A percentile compares a stretch with the other conserved stretches of the same genome.
These are phyloP conservation scores for Rhizopus arrhizus DNA, from an alignment of 371 early-diverging fungal genomes.

Conservation along the genomic window DNA sequence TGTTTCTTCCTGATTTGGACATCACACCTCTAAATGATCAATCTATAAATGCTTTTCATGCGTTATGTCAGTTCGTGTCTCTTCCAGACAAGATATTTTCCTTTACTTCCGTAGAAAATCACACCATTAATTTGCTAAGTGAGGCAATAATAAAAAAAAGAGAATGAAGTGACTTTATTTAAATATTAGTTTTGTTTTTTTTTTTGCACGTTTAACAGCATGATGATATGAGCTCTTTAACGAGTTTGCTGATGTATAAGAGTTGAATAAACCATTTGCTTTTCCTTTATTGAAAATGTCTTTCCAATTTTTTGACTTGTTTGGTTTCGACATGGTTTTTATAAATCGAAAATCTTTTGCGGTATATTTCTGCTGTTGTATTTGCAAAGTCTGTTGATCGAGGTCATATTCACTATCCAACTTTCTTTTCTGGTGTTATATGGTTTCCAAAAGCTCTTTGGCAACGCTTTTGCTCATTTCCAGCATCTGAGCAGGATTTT, in stretches of 20 bases:
- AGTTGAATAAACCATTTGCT: constrained; percentile 10
- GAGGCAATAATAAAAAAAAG: constrained; percentile 12
- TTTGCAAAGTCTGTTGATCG: constrained; percentile 11
- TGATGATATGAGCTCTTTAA: constrained; percentile 20
- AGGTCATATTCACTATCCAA: constrained; percentile 14
- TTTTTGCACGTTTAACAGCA: constrained; percentile 15
- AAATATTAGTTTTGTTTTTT: constrained; percentile 11
- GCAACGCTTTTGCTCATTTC: constrained; percentile 22
- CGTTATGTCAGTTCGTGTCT: constrained; percentile 25
- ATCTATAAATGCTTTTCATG: constrained; percentile 21
- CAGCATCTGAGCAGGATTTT: constrained; percentile 18
- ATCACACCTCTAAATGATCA: constrained; percentile 22
- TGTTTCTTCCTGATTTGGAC: constrained; percentile 25
- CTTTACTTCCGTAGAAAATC: constrained; percentile 20
- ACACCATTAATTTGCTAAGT: constrained; percentile 23
- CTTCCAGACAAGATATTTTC: constrained; percentile 22
- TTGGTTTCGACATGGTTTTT: constrained; percentile 19
- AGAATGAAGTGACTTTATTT: constrained; percentile 17
- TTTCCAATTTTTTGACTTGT: constrained; percentile 20
- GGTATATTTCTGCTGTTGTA: constrained; percentile 18
- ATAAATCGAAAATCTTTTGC: constrained; percentile 24
- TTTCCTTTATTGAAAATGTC: constrained; percentile 16
- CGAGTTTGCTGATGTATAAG: constrained; percentile 15
- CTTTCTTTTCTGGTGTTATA: constrained; percentile 23
- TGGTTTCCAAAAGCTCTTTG: constrained; percentile 15